Conservation (phyloP, 805 yeast genomes). For the Yarrowia yakushimensis region DNA sequence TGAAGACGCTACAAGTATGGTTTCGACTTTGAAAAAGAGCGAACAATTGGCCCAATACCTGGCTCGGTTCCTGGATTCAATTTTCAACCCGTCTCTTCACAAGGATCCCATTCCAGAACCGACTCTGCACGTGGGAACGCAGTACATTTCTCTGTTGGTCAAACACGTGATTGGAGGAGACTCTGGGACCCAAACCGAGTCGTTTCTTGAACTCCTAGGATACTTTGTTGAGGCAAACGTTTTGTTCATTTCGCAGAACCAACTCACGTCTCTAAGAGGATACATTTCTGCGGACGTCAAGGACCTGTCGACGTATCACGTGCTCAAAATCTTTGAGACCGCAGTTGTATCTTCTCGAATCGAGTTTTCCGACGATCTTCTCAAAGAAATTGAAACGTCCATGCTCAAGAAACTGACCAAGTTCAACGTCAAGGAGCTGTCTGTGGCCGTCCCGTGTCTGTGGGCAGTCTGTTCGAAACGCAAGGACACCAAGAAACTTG, state of each 20-base stretch:
- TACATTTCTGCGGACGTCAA: slow-evolving; percentile 49
- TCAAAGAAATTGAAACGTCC: slow-evolving; percentile 2
- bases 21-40: not conserved
- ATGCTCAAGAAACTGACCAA: slow-evolving; percentile 25
- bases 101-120: not conserved
- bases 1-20: not conserved
- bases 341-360: slow-evolving; percentile 40
- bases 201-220: slow-evolving; percentile 50
- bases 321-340: slow-evolving; percentile 50
- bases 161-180: not conserved
- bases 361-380: slow-evolving; percentile 21
- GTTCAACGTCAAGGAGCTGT: slow-evolving; percentile 45
- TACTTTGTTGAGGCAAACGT: slow-evolving; percentile 53
- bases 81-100: slow-evolving; percentile 13
- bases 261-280: slow-evolving; percentile 62
- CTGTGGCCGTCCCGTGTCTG: slow-evolving; percentile 69
- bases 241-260: slow-evolving; percentile 59
- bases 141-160: not conserved
- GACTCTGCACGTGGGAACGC: not conserved
- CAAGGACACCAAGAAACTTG: slow-evolving; percentile 48
- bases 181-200: slow-evolving; percentile 29
- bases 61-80: not conserved
- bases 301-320: slow-evolving; percentile 44
- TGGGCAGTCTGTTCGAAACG: slow-evolving; percentile 53
- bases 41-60: slow-evolving; percentile 10